Conservation (phyloP, 2,329 filamentous ascomycete genomes). For the Sporothrix curviconia region DNA sequence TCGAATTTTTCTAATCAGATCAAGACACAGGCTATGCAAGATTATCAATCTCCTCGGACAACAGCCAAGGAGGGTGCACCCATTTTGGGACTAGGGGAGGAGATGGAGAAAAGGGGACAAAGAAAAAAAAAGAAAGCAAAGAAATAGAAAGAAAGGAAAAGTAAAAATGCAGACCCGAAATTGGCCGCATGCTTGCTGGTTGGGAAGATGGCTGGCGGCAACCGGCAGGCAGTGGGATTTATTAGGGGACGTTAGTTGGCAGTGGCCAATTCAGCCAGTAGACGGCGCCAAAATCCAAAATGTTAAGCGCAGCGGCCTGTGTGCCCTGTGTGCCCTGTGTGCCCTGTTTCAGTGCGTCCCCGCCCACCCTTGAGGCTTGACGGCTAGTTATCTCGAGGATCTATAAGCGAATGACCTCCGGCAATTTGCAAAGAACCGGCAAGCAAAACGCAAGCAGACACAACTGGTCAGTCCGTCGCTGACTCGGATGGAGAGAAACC, state of each 20-base stretch:
- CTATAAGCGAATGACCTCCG: slow-evolving; percentile 12
- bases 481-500: neutral
- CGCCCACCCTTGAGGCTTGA: neutral
- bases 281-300: neutral
- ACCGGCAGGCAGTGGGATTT: no score
- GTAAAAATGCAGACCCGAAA: neutral
- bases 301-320: neutral
- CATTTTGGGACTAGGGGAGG: no score
- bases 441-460: neutral
- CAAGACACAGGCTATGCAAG: slow-evolving; percentile 17
- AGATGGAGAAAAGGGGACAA: no score
- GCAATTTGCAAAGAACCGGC: neutral
- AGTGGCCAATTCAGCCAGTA: neutral
- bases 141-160: neutral
- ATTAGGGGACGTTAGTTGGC: no score
- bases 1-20: slow-evolving; percentile 15
- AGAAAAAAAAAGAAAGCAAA: neutral
- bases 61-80: neutral
- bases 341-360: neutral
- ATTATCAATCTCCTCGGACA: slow-evolving; percentile 18
- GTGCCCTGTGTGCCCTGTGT: neutral
- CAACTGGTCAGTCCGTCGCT: neutral
- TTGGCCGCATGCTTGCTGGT: neutral
- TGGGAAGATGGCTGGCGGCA: no score
- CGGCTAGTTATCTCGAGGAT: slow-evolving; percentile 13